A percentile compares a stretch with the other conserved stretches of the same genome.
These are phyloP conservation scores for Ophiostoma pallidulum DNA, from an alignment of 2,329 filamentous ascomycete species.

Conservation along the genomic window DNA sequence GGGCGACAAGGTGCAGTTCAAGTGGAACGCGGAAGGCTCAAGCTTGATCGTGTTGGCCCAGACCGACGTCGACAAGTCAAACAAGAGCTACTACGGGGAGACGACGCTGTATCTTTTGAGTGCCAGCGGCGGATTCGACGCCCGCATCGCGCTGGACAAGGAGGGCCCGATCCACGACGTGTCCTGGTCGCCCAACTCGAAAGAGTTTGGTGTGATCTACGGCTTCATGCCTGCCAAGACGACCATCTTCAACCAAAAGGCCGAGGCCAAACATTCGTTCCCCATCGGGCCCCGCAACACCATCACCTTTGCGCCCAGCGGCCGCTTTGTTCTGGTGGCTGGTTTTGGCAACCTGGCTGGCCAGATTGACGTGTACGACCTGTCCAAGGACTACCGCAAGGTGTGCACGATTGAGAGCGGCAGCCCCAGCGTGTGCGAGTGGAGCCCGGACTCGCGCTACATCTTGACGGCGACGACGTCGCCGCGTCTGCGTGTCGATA, in stretches of 20 bases:
- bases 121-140: constrained; percentile 85
- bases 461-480: constrained; percentile 98
- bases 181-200: constrained; percentile 95
- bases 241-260: constrained; percentile 91
- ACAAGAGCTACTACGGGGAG: constrained; percentile 99
- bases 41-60: constrained; percentile 90
- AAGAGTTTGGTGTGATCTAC: constrained; percentile 95
- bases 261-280: constrained; percentile 74
- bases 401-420: constrained; percentile 88
- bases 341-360: constrained; percentile 96
- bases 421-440: constrained; percentile 92
- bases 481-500: constrained; percentile 89
- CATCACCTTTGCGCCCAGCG: constrained; percentile 86
- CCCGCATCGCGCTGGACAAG: constrained; percentile 85
- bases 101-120: constrained; percentile 94
- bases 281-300: constrained; percentile 85
- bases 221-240: constrained; percentile 99
- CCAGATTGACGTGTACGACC: constrained; percentile 94
- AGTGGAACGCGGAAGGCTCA: constrained; percentile 92
- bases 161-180: constrained; percentile 95
- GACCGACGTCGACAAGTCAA: constrained; percentile 95
- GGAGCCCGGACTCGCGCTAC: constrained; percentile 92
- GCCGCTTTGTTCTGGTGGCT: constrained; percentile 85
- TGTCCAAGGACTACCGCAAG: constrained; percentile 89
- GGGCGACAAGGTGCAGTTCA: constrained; percentile 95